These are phyloP conservation scores for Pythium coloratum DNA, from an alignment of 352 stramenopile species.

Conservation along the genomic window DNA sequence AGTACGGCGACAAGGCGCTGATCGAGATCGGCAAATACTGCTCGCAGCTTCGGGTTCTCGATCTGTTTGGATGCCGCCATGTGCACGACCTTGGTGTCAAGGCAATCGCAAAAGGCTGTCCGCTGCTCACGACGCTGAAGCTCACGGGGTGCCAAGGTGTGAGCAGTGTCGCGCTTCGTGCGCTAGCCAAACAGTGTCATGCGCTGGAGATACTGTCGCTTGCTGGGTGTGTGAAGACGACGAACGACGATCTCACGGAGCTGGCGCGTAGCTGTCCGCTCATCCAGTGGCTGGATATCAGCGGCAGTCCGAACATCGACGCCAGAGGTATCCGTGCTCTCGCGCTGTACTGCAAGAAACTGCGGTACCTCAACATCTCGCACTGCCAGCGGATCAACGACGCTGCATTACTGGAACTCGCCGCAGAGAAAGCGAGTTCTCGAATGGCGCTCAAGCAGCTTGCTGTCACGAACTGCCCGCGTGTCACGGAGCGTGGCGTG, in stretches of 20 bases:
- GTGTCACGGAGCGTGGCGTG: constrained; percentile 76
- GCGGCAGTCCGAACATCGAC: constrained; percentile 68
- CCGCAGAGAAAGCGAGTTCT: constrained; percentile 17
- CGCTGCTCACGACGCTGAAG: constrained; percentile 78
- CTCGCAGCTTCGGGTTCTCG: constrained; percentile 64
- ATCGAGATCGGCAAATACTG: constrained; percentile 88
- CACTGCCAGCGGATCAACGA: constrained; percentile 80
- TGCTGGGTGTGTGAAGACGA: constrained; percentile 78
- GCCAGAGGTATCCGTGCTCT: constrained; percentile 56
- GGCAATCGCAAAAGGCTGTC: constrained; percentile 82
- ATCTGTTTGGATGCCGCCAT: constrained; percentile 89
- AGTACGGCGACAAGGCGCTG: constrained; percentile 92
- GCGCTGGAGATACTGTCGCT: constrained; percentile 78
- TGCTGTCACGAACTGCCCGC: constrained; percentile 62
- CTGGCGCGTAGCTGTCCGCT: constrained; percentile 52
- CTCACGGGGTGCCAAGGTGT: constrained; percentile 87
- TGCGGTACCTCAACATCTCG: constrained; percentile 77
- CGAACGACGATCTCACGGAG: constrained; percentile 63
- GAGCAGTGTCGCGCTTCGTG: constrained; percentile 68
- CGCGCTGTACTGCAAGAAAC: constrained; percentile 47
- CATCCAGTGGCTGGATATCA: constrained; percentile 85
- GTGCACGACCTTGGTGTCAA: constrained; percentile 81
- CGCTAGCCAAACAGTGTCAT: constrained; percentile 73
- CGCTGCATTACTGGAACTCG: constrained; percentile 51
- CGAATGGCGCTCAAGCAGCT: constrained; percentile 39